Evolutionary conservation across 1,284 basidiomycete species (phyloP), one percentile per base, ranked within the genome.

Genomic region (Sporisorium reilianum): DNA sequence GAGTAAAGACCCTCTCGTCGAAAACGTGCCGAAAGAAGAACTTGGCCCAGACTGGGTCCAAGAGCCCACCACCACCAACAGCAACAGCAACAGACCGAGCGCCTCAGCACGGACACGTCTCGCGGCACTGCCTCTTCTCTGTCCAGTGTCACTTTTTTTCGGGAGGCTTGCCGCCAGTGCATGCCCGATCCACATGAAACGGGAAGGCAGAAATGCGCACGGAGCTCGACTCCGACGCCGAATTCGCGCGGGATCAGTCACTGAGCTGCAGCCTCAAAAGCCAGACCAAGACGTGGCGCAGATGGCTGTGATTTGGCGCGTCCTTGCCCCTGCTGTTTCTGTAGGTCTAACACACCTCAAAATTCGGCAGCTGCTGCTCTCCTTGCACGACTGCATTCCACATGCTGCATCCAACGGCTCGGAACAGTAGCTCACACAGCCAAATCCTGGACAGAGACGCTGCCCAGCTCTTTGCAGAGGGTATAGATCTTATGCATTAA

Each of bases 21-120:
- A 30, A 30, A 48, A 48, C 46, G 28, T 48, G 46, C 46, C 46
- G 46, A 48, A 34, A 48, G 46, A 48, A 48, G 46, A 48, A 30
- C 46, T 48, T 48, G 46, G 46, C 46, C 3, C 46, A 48, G 18
- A 48, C 26, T n/a, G n/a, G n/a, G n/a, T n/a, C n/a, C n/a, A n/a
- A n/a, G n/a, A n/a, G n/a, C n/a, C n/a, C n/a, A n/a, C n/a, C n/a
- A n/a, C n/a, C n/a, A 28, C 28, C 46, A 48, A 48, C 26, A 41
- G 28, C n/a, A 22, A 44, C 23, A 45, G 32, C 38, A 41, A 20
- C n/a, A n/a, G 14, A 45, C 14, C 23, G 23, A 16, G 44, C 46
- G 4, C 25, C 10, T 44, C 10, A 23, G 41, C 41, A 26, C 32
- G 32, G 32, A 14, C 32, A 34, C 32, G n/a, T n/a, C n/a, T n/a